These are phyloP conservation scores for Litchi chinensis DNA, from an alignment of 345 rosid genomes.

Conservation along the genomic window DNA sequence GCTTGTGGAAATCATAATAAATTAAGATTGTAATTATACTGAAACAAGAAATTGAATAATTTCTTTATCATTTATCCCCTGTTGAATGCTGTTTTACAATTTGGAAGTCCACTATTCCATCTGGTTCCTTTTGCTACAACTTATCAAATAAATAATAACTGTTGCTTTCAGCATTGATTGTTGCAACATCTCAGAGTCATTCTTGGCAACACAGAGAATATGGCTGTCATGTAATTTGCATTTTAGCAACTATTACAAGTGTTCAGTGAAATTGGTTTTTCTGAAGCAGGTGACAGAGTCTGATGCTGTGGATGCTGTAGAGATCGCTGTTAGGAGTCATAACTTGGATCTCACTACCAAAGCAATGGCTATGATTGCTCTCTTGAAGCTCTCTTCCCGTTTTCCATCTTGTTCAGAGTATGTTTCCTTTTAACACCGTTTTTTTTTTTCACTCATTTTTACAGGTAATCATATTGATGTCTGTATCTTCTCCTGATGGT, in stretches of 20 bases:
- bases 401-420: conserved; percentile 94
- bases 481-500: background rate
- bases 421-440: conserved; percentile 32
- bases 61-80: background rate
- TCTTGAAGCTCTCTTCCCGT: conserved; percentile 93
- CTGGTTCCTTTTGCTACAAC: background rate
- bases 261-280: conserved; percentile 19
- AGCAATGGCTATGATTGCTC: conserved; percentile 89
- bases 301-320: conserved; percentile 87
- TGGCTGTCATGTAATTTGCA: conserved; percentile 2
- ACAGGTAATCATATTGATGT: background rate
- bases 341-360: conserved; percentile 76
- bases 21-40: background rate
- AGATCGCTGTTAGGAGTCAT: conserved; percentile 68
- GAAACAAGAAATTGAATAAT: background rate
- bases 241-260: conserved; percentile 8
- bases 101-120: background rate
- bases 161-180: background rate
- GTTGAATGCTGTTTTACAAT: background rate
- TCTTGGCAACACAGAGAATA: conserved; percentile 13
- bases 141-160: background rate
- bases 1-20: background rate
- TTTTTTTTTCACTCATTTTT: background rate
- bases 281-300: conserved; percentile 81
- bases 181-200: background rate